phyloP scores from a whole-genome alignment of 1,139 yeast genomes.

The Lodderomyces orthopsilosis region DNA sequence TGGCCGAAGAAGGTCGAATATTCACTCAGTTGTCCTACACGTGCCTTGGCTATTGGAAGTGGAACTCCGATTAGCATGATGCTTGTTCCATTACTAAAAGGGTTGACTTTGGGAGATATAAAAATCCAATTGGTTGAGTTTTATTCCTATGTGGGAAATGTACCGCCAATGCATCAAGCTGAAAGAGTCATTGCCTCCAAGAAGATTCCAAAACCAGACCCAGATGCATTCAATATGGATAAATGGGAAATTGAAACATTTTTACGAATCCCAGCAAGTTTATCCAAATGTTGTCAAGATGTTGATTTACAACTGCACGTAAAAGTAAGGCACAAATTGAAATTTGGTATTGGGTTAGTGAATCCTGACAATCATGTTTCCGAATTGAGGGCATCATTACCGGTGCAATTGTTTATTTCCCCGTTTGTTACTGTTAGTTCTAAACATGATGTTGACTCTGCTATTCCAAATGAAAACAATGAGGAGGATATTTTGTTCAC shows the following conservation, averaged over 20 bases:
- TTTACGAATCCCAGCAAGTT: slow-evolving; percentile 65
- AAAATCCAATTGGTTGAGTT: slow-evolving; percentile 66
- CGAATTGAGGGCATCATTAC: slow-evolving; percentile 73
- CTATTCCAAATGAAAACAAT: slow-evolving; percentile 3
- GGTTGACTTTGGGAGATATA: slow-evolving; percentile 71
- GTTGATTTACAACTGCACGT: slow-evolving; percentile 61
- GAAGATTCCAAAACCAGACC: slow-evolving; percentile 23
- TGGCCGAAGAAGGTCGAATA: slow-evolving; percentile 97
- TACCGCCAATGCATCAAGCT: slow-evolving; percentile 52
- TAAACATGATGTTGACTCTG: slow-evolving; percentile 26
- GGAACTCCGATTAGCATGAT: slow-evolving; percentile 65
- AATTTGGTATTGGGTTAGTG: slow-evolving; percentile 58
- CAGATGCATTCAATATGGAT: slow-evolving; percentile 48
- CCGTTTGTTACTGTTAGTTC: slow-evolving; percentile 79
- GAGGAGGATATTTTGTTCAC: slow-evolving; percentile 36
- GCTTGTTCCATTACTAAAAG: slow-evolving; percentile 79
- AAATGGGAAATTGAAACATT: slow-evolving; percentile 72
- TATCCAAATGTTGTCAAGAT: slow-evolving; percentile 81
- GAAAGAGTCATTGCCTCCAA: slow-evolving; percentile 56
- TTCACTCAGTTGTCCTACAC: slow-evolving; percentile 78
- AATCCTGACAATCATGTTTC: slow-evolving; percentile 78
- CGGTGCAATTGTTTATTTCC: slow-evolving; percentile 64
- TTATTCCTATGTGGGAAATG: slow-evolving; percentile 59
- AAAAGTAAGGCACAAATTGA: slow-evolving; percentile 69
- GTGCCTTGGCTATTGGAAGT: slow-evolving; percentile 90